Percentiles rank a stretch among this genome's conserved stretches.
Conservation (phyloP, 352 stramenopile genomes). For the Phytopythium chamaehyphon region DNA sequence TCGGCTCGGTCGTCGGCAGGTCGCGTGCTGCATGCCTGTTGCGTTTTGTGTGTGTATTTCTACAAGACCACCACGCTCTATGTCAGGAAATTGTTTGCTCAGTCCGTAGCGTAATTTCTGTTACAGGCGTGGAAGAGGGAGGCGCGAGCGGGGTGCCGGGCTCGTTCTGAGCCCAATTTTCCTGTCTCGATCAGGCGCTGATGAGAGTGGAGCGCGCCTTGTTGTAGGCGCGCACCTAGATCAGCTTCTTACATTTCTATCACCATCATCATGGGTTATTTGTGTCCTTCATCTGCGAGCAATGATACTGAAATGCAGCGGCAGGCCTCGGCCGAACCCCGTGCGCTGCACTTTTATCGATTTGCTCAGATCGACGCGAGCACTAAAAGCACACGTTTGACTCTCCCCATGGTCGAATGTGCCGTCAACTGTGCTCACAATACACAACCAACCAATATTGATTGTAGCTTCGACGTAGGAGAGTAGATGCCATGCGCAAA, state of each 20-base stretch:
- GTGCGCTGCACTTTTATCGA: slow-evolving; percentile 80
- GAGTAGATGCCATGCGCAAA: too few relatives aligned
- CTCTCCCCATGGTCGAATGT: slow-evolving; percentile 70
- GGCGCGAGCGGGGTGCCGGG: slow-evolving; percentile 43
- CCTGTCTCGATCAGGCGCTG: slow-evolving; percentile 56
- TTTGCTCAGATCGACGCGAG: slow-evolving; percentile 77
- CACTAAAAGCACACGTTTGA: slow-evolving; percentile 87
- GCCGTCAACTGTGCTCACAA: slow-evolving; percentile 84
- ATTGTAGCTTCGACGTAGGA: too few relatives aligned
- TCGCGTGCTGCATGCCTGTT: too few relatives aligned
- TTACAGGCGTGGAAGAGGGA: slow-evolving; percentile 83
- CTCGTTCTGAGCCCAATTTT: slow-evolving; percentile 67
- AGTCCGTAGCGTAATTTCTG: slow-evolving; percentile 68
- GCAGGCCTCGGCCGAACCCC: slow-evolving; percentile 10
- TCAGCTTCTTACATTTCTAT: slow-evolving; percentile 65
- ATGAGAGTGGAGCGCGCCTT: slow-evolving; percentile 69
- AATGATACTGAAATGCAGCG: slow-evolving; percentile 82
- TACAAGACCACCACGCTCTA: slow-evolving; percentile 47
- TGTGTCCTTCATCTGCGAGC: slow-evolving; percentile 15
- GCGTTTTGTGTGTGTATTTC: slow-evolving; percentile 10
- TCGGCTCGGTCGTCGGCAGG: background rate
- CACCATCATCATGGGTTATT: background rate
- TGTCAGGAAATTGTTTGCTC: slow-evolving; percentile 79
- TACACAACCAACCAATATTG: background rate
- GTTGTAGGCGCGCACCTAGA: slow-evolving; percentile 46